Evolutionary conservation across 2,329 filamentous ascomycete species (phyloP), one percentile per base, ranked within the genome.

Genomic region (Penicillium thymicola): DNA sequence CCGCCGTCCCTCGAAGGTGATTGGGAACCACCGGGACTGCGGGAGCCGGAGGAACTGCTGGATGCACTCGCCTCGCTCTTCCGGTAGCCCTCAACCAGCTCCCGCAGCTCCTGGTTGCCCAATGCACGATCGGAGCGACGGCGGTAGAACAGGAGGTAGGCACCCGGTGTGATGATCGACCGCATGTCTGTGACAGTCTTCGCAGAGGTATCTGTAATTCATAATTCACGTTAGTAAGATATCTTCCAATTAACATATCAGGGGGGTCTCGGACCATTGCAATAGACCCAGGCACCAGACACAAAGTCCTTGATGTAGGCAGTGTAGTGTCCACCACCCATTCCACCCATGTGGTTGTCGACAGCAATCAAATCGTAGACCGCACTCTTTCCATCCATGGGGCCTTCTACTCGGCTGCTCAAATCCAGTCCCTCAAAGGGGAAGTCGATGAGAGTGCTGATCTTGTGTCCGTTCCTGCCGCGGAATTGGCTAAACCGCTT

Each of bases 291-390:
- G 72, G 89, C 81, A 55, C 84, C 84, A 68, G 96, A 91, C 59
- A 89, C 81, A 74, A 96, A 97, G 72, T 96, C 97, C 78, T 91
- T 92, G 38, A 92, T 92, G 73, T 87, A 92, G 28, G 94, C 94
- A 21, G 92, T 97, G 77, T 99, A 99, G 74, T 99, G 94, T 0
- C 94, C 94, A 41, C 94, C 94, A 58, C 92, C 92, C 37, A 99
- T 83, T 30, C 92, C 91, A 59, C 94, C 94, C 71, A 89, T 96
- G 74, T 99, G 94, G 70, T 96, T 93, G 74, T 99, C 94, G 2
- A 99, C 92, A 14, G 89, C 94, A 70, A 99, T 94, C 32, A 99
- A 80, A 72, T 99, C 94, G 69, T 97, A 99, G 11, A 92, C 80
- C 69, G 94, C 85, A 58, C 87, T 81, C 75, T 96, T 96, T 34